Evolutionary conservation across 495 filamentous ascomycete species (phyloP), one percentile per base, ranked within the genome.

Genomic region (Xylaria bambusicola): DNA sequence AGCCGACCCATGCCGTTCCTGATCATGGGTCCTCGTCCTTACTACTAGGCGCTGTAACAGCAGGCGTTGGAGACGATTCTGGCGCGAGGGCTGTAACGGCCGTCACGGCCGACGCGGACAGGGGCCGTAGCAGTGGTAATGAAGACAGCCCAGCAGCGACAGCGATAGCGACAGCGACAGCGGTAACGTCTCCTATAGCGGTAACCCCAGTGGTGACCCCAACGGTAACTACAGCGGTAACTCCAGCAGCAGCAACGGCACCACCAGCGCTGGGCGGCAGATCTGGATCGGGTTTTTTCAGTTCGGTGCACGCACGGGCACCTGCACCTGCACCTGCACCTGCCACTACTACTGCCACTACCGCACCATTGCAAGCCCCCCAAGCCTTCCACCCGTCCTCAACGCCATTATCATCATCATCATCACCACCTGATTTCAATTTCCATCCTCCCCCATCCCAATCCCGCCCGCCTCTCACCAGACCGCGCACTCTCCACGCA

Each of bases 401-500:
- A n/a, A n/a, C n/a, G n/a, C 36, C 45, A 56, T 29, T 6, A 38
- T 50, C 45, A 60, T 59, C 36, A 60, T 61, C 53, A 46, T 26
- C 20, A 49, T 26, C 56, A 46, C 20, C 46, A 33, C 35, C 24
- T 17, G 18, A 49, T 13, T 15, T 41, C 45, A 20, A 51, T 42
- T 51, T 8, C 35, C 46, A 20, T 31, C 36, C 36, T 51, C 40
- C 55, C 20, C 46, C 48, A 26, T 63, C 56, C 17, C 5, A 7
- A 38, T 13, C 3, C 18, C 57, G 12, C 51, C 53, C 26, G 23
- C 52, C 48, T 55, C 68, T 27, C 58, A 62, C 54, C 61, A 58
- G 44, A 58, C 66, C 68, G 62, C 64, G 45, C 64, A 73, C 50
- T 29, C 57, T 76, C 26, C 75, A 80, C 62, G 64, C 72, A 29